Conservation (phyloP, 768 basidiomycete genomes). For the Tremella fuciformis region DNA sequence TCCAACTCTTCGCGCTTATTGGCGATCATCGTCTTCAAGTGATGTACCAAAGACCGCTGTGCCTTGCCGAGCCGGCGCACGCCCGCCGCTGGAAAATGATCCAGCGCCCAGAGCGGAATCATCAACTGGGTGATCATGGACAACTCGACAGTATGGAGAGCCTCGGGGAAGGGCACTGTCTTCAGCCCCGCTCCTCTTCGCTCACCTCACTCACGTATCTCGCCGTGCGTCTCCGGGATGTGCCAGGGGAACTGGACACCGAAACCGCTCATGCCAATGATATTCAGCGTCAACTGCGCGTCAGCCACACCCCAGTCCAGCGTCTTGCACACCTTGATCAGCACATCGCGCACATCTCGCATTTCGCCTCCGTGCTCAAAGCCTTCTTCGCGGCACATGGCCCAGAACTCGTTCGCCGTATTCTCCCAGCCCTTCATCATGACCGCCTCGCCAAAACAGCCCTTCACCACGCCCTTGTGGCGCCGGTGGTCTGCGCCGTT, state of each 20-base stretch:
- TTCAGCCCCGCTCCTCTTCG: neutral
- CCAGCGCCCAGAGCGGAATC: constrained; percentile 21
- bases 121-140: constrained; percentile 20
- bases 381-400: constrained; percentile 17
- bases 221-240: constrained; percentile 14
- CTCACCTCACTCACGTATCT: constrained; percentile 11
- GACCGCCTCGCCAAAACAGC: constrained; percentile 25
- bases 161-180: constrained; percentile 30
- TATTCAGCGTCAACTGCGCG: constrained; percentile 21
- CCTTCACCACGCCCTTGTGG: constrained; percentile 26
- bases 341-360: constrained; percentile 8
- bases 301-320: neutral
- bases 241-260: constrained; percentile 23
- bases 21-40: constrained; percentile 21
- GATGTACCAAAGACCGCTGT: constrained; percentile 15
- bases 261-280: constrained; percentile 26
- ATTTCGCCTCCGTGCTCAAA: constrained; percentile 21
- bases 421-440: constrained; percentile 27
- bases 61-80: constrained; percentile 21
- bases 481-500: constrained; percentile 28
- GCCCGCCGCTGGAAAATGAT: constrained; percentile 7
- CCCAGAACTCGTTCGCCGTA: constrained; percentile 11
- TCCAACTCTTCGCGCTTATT: constrained; percentile 12
- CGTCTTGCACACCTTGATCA: constrained; percentile 20
- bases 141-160: constrained; percentile 21